These are phyloP conservation scores for Pseudotsuga menziesii DNA, from an alignment of 75 land plant genomes.

Conservation along the genomic window DNA sequence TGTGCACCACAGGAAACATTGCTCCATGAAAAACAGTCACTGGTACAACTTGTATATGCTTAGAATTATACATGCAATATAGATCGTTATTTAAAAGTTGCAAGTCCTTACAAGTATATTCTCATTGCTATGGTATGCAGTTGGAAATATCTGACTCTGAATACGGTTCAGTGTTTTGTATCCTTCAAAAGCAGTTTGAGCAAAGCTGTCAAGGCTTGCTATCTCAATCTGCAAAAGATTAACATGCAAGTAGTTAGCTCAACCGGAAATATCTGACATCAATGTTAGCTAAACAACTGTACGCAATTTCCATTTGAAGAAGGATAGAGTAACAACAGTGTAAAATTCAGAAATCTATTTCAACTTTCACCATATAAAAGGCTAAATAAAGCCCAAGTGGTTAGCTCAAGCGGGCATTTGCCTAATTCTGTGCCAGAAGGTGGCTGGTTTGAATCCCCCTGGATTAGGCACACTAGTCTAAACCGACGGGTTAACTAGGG, in stretches of 20 bases:
- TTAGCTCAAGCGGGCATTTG: background rate
- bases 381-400: background rate
- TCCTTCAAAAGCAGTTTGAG: constrained; percentile 94
- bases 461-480: no score
- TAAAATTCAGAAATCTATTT: background rate
- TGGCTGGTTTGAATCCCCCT: no score
- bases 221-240: constrained; percentile 69
- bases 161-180: constrained; percentile 93
- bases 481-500: no score
- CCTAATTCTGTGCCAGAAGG: background rate
- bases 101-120: constrained; percentile 70
- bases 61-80: background rate
- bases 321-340: background rate
- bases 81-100: background rate
- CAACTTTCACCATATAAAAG: background rate
- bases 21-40: background rate
- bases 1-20: background rate
- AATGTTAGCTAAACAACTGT: no score
- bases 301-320: background rate
- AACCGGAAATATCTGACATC: no score
- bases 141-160: constrained; percentile 86
- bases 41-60: background rate
- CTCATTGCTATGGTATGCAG: constrained; percentile 83
- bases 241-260: constrained; percentile 6
- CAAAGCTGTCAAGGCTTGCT: constrained; percentile 85